Conservation (phyloP, 208 protist species). For the Strigomonas galati region DNA sequence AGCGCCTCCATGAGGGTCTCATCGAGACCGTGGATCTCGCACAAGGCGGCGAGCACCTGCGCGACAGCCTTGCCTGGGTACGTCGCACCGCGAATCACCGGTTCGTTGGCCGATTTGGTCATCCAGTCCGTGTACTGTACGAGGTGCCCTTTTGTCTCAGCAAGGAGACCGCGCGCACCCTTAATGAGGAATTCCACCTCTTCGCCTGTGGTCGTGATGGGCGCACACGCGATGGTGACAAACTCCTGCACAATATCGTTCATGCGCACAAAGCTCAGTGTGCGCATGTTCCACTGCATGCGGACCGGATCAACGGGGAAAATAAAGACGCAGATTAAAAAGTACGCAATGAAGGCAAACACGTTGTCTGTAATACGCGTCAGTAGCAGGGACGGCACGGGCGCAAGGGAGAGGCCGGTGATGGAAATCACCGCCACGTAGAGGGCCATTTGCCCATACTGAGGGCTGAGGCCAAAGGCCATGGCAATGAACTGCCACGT, state of each 20-base stretch:
- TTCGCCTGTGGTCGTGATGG: constrained; percentile 29
- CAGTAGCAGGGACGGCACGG: constrained; percentile 16
- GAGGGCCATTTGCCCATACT: constrained; percentile 26
- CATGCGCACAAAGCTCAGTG: constrained; percentile 19
- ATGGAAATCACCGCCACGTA: constrained; percentile 36
- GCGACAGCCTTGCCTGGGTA: constrained; percentile 40
- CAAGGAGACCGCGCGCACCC: background rate
- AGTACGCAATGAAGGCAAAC: constrained; percentile 45
- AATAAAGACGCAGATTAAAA: constrained; percentile 41
- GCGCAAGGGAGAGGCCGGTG: constrained; percentile 12
- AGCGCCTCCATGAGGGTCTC: constrained; percentile 49
- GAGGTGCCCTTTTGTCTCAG: constrained; percentile 7
- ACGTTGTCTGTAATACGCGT: constrained; percentile 37
- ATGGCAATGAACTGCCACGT: constrained; percentile 23
- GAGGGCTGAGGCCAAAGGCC: constrained; percentile 20
- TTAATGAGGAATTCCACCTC: constrained; percentile 23
- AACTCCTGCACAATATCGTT: constrained; percentile 23
- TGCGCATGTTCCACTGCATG: constrained; percentile 38
- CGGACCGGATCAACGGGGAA: constrained; percentile 56
- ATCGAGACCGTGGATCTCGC: constrained; percentile 38
- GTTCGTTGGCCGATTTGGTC: constrained; percentile 29
- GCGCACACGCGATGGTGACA: constrained; percentile 27
- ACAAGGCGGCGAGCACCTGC: constrained; percentile 34
- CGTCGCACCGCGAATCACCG: constrained; percentile 34
- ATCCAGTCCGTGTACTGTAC: constrained; percentile 25